These are phyloP conservation scores for Melaleuca quinquenervia DNA, from an alignment of 345 rosid genomes.

Conservation along the genomic window DNA sequence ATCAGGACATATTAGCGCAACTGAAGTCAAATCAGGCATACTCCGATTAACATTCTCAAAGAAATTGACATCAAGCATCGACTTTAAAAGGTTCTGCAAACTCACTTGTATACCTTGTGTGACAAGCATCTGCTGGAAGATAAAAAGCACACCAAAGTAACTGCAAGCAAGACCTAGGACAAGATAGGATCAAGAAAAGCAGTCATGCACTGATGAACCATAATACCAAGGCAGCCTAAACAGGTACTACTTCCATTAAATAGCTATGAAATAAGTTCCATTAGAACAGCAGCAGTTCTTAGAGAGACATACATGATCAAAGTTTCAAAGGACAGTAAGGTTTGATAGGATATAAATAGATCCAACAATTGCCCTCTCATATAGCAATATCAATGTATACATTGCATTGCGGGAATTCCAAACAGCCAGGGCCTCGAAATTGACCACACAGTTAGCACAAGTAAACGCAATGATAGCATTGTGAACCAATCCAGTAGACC, in stretches of 20 bases:
- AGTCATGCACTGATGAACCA: conserved; percentile 2
- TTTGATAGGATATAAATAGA: too few relatives aligned
- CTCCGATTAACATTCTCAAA: not conserved
- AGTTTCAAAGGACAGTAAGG: not conserved
- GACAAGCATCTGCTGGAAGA: conserved; percentile 53
- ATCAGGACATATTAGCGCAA: not conserved
- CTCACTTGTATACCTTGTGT: conserved; percentile 96
- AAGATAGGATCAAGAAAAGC: conserved; percentile 7
- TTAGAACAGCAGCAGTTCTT: not conserved
- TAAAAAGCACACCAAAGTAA: conserved; percentile 75
- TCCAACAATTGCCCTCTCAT: not conserved
- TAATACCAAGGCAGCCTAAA: not conserved
- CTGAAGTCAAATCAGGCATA: not conserved
- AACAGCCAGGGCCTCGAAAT: not conserved
- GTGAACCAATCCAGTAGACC: not conserved
- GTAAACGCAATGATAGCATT: not conserved
- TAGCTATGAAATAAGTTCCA: not conserved
- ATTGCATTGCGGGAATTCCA: not conserved
- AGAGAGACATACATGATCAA: not conserved
- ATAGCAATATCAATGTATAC: not conserved
- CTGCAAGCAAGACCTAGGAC: conserved; percentile 84
- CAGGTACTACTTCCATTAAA: not conserved
- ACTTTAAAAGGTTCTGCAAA: conserved; percentile 32
- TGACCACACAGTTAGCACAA: not conserved
- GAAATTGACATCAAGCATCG: not conserved